Evolutionary conservation across 2,329 filamentous ascomycete genomes (phyloP).

Genomic region (Arthrobotrys megalospora): DNA sequence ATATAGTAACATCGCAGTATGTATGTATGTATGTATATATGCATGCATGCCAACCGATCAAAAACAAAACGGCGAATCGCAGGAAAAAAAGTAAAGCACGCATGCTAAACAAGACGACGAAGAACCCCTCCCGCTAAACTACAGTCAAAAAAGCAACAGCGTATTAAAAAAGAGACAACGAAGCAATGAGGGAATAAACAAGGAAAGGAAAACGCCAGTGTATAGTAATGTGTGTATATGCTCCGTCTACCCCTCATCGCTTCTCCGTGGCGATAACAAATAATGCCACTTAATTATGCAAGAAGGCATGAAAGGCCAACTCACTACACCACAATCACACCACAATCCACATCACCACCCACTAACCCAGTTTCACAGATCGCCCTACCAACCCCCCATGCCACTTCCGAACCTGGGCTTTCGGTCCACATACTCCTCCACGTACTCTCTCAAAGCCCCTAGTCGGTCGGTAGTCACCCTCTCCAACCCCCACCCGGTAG

Average conservation of each 20-base stretch:
- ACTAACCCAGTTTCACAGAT: not conserved
- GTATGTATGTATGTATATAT: constrained; percentile 19
- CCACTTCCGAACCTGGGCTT: constrained; percentile 64
- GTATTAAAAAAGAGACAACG: not conserved
- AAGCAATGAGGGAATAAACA: constrained; percentile 19
- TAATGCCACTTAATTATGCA: constrained; percentile 16
- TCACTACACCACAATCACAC: constrained; percentile 35
- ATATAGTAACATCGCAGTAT: constrained; percentile 15
- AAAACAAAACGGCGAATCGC: not conserved
- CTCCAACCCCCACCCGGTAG: constrained; percentile 61
- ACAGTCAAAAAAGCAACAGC: not conserved
- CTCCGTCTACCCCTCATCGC: constrained; percentile 4
- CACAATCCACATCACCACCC: constrained; percentile 29
- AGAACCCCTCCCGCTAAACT: constrained; percentile 5
- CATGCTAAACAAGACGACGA: constrained; percentile 16
- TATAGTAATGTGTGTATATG: not conserved
- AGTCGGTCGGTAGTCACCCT: constrained; percentile 62
- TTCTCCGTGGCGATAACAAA: constrained; percentile 19
- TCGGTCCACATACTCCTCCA: constrained; percentile 63
- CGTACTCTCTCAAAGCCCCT: constrained; percentile 63
- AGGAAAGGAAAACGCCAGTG: constrained; percentile 1
- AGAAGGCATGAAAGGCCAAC: constrained; percentile 14
- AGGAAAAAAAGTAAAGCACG: constrained; percentile 6
- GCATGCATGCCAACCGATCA: constrained; percentile 21
- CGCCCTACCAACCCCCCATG: constrained; percentile 43